A percentile compares a stretch with the other conserved stretches of the same genome.
These are phyloP conservation scores for Geotrichum aggregatum DNA, from an alignment of 1,139 yeast species.

Conservation along the genomic window DNA sequence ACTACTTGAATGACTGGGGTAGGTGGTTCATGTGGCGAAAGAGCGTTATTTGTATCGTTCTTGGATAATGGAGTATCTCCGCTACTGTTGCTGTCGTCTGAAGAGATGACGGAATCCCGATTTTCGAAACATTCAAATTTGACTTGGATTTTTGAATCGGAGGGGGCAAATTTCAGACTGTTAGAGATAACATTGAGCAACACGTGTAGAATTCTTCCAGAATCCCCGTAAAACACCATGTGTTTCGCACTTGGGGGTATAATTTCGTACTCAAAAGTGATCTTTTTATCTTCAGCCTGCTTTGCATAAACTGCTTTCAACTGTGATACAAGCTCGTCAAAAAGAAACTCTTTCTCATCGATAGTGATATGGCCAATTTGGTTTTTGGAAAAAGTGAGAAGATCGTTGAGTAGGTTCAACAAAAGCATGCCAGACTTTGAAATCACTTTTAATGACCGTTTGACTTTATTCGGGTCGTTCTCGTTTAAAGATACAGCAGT, in stretches of 20 bases:
- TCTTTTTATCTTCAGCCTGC: slow-evolving; percentile 70
- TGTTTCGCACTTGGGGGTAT: slow-evolving; percentile 42
- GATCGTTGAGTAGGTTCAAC: slow-evolving; percentile 80
- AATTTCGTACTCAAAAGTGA: slow-evolving; percentile 53
- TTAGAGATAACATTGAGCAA: slow-evolving; percentile 85
- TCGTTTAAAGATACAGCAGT: slow-evolving; percentile 91
- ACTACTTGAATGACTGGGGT: neutral
- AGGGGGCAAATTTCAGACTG: slow-evolving; percentile 83
- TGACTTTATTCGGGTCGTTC: slow-evolving; percentile 58
- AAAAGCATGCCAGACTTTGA: slow-evolving; percentile 87
- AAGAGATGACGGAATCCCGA: neutral
- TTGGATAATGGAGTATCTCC: neutral
- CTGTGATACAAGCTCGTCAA: slow-evolving; percentile 69
- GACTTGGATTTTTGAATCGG: slow-evolving; percentile 38
- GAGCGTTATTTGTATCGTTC: neutral
- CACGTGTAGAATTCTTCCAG: slow-evolving; percentile 80
- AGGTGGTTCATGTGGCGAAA: neutral
- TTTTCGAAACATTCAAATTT: slow-evolving; percentile 2
- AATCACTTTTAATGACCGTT: slow-evolving; percentile 67
- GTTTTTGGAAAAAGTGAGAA: slow-evolving; percentile 83
- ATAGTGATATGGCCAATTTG: slow-evolving; percentile 79
- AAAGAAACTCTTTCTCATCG: slow-evolving; percentile 69
- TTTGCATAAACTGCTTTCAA: slow-evolving; percentile 74
- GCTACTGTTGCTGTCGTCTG: neutral
- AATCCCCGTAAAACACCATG: slow-evolving; percentile 73